Conservation (phyloP, 225 moss, liverwort and hornwort genomes). For the Physcomitrium patens region DNA sequence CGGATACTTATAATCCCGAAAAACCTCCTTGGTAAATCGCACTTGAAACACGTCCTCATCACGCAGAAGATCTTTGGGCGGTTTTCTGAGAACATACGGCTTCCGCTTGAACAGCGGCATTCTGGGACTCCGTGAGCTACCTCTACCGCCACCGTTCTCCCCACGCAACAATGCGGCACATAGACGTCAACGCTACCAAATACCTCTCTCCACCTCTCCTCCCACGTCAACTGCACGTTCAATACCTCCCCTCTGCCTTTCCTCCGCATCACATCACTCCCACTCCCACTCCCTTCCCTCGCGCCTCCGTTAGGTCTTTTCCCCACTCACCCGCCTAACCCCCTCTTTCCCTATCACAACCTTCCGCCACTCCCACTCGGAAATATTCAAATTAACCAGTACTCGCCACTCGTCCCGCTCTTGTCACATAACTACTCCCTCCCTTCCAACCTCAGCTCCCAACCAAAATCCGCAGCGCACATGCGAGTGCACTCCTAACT, state of each 20-base stretch:
- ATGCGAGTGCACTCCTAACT: not conserved
- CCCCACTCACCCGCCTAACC: constrained; percentile 26
- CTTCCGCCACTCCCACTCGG: constrained; percentile 7
- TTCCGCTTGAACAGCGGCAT: constrained; percentile 99
- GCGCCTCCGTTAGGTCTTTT: constrained; percentile 32
- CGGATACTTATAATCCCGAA: constrained; percentile 98
- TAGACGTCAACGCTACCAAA: not conserved
- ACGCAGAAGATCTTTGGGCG: constrained; percentile 77
- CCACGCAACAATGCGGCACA: constrained; percentile 25
- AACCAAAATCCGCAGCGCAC: not conserved
- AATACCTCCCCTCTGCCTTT: constrained; percentile 3
- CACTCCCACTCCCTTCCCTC: not conserved
- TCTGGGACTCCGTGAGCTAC: constrained; percentile 46
- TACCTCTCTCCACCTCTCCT: not conserved
- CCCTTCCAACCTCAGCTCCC: too few relatives aligned
- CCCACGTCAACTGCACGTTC: constrained; percentile 22
- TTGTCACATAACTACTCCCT: not conserved
- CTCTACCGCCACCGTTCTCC: constrained; percentile 5
- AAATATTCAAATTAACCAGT: constrained; percentile 34
- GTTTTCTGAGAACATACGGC: constrained; percentile 71
- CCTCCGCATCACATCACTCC: constrained; percentile 23
- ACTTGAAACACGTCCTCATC: constrained; percentile 96
- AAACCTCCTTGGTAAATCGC: constrained; percentile 93
- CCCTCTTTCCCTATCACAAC: constrained; percentile 15
- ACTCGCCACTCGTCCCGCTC: not conserved